Conservation (phyloP, 305 asterid species). For the Fraxinus angustifolia region DNA sequence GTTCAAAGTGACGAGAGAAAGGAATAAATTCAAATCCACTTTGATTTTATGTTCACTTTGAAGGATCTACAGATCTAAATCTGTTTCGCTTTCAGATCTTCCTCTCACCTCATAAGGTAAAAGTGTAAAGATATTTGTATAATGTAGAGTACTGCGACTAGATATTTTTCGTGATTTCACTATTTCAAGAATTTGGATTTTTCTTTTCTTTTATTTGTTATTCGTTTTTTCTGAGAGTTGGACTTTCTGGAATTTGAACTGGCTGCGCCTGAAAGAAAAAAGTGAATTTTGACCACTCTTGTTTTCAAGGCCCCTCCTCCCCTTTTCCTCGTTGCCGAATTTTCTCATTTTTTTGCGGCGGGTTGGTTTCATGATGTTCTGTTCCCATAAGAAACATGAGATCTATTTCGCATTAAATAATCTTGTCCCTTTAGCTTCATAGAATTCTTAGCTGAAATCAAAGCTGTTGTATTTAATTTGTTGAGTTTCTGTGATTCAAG, state of each 20-base stretch:
- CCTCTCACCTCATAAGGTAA: slow-evolving; percentile 41
- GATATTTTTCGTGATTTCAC: slow-evolving; percentile 28
- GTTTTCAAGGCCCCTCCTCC: slow-evolving; percentile 25
- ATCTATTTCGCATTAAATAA: slow-evolving; percentile 29
- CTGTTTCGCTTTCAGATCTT: slow-evolving; percentile 57
- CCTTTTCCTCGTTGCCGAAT: slow-evolving; percentile 29
- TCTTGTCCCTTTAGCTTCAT: slow-evolving; percentile 4
- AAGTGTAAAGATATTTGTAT: slow-evolving; percentile 12
- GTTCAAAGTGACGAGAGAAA: not conserved
- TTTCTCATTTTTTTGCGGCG: slow-evolving; percentile 23
- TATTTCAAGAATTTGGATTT: slow-evolving; percentile 22
- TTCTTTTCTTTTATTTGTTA: slow-evolving; percentile 15
- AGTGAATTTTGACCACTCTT: slow-evolving; percentile 28
- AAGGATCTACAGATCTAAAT: slow-evolving; percentile 70
- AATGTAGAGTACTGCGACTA: slow-evolving; percentile 22
- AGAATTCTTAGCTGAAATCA: slow-evolving; percentile 1
- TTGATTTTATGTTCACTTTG: slow-evolving; percentile 34
- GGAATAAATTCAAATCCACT: slow-evolving; percentile 21
- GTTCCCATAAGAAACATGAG: slow-evolving; percentile 28
- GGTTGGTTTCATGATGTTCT: slow-evolving; percentile 20
- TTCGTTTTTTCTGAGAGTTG: slow-evolving; percentile 29
- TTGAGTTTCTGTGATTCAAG: slow-evolving; percentile 3
- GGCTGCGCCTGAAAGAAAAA: slow-evolving; percentile 30
- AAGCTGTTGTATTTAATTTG: not conserved
- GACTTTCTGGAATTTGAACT: slow-evolving; percentile 50